Evolutionary conservation across 768 basidiomycete genomes (phyloP).

Genomic region (Lactarius trivialis): DNA sequence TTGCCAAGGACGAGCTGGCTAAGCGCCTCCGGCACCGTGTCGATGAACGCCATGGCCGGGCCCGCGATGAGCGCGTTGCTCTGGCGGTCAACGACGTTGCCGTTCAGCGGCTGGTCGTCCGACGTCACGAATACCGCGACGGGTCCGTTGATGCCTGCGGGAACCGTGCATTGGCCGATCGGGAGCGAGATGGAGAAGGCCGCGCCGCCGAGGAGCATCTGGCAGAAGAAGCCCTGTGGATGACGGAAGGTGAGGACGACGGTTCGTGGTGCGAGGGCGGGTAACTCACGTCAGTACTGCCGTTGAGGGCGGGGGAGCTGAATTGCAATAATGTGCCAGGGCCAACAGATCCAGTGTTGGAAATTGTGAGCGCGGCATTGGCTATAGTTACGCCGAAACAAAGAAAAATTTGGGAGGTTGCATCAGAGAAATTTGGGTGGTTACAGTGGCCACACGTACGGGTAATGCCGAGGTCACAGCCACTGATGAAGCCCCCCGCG

Average conservation of each 20-base stretch:
- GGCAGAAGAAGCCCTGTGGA: conserved; percentile 53
- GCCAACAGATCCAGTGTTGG: conserved; percentile 51
- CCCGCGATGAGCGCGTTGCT: conserved; percentile 57
- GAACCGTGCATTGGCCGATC: conserved; percentile 55
- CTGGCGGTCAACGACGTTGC: conserved; percentile 53
- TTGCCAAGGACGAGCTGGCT: conserved; percentile 43
- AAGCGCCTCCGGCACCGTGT: conserved; percentile 49
- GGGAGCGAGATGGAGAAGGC: conserved; percentile 53
- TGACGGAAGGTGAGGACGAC: not conserved
- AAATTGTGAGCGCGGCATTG: conserved; percentile 53
- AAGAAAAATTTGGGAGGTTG: not conserved
- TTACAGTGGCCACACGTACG: conserved; percentile 33
- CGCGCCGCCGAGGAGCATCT: conserved; percentile 66
- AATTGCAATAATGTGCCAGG: conserved; percentile 61
- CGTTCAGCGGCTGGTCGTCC: conserved; percentile 53
- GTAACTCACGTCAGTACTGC: conserved; percentile 38
- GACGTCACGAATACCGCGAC: conserved; percentile 67
- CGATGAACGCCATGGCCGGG: conserved; percentile 61
- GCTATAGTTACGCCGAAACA: conserved; percentile 32
- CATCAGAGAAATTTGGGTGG: not conserved
- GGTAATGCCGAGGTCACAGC: conserved; percentile 56
- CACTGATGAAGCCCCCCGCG: conserved; percentile 59
- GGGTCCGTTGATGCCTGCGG: conserved; percentile 62
- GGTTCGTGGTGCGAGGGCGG: not conserved
- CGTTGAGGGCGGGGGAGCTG: conserved; percentile 48